A percentile compares a stretch with the other conserved stretches of the same genome.
Evolutionary conservation across 2,329 filamentous ascomycete species (phyloP).

Genomic region (Keithomyces neogunnii): DNA sequence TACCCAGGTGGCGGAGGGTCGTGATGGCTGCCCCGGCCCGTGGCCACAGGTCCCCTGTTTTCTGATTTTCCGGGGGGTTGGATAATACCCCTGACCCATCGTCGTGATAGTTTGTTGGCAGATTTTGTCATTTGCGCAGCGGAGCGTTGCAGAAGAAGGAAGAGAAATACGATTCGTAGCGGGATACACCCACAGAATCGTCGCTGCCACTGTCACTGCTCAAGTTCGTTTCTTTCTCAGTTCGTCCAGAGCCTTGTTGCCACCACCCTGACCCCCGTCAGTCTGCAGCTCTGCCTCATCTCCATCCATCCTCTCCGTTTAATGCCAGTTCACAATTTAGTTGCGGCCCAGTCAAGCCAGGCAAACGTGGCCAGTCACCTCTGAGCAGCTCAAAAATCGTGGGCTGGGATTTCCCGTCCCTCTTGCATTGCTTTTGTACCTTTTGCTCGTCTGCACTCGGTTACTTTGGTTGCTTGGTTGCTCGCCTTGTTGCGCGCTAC

Average conservation of each 20-base stretch:
- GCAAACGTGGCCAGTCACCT: slow-evolving; percentile 4
- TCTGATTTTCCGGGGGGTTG: neutral
- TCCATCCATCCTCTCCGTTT: neutral
- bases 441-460: neutral
- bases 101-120: neutral
- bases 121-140: neutral
- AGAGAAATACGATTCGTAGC: too few species aligned
- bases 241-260: too few species aligned
- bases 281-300: neutral
- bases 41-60: neutral
- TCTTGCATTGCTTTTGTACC: neutral
- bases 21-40: too few species aligned
- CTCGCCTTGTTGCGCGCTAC: neutral
- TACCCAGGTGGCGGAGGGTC: too few species aligned
- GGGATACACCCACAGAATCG: too few species aligned
- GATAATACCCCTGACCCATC: neutral
- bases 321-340: slow-evolving; percentile 1
- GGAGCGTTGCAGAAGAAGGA: too few species aligned
- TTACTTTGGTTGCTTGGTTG: slow-evolving; percentile 1
- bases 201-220: too few species aligned
- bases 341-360: slow-evolving; percentile 5
- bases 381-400: slow-evolving; percentile 22
- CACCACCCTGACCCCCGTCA: neutral
- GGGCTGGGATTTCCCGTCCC: slow-evolving; percentile 10
- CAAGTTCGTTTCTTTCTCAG: too few species aligned